Conservation (phyloP, 306 rosid genomes). For the Casuarina equisetifolia region DNA sequence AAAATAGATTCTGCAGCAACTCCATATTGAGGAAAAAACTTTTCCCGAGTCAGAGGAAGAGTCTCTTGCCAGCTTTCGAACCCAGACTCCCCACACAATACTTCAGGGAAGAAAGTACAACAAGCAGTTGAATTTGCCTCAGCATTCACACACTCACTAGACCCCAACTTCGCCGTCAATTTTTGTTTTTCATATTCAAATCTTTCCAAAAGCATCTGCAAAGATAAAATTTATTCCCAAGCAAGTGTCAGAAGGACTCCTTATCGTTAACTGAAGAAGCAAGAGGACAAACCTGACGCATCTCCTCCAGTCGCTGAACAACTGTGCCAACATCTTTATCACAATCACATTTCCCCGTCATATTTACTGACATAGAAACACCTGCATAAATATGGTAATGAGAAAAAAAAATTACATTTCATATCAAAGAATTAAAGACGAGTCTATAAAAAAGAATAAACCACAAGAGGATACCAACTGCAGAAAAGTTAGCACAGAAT, state of each 20-base stretch:
- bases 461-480: not conserved
- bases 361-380: slow-evolving; percentile 60
- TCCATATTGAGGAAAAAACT: slow-evolving; percentile 72
- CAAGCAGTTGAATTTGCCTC: slow-evolving; percentile 43
- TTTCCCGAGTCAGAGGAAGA: slow-evolving; percentile 43
- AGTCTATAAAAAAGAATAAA: not conserved
- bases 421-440: not conserved
- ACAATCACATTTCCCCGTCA: slow-evolving; percentile 40
- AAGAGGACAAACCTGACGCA: slow-evolving; percentile 53
- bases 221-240: slow-evolving; percentile 13
- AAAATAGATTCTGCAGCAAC: slow-evolving; percentile 60
- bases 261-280: slow-evolving; percentile 5
- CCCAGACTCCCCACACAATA: slow-evolving; percentile 42
- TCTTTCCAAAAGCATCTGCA: slow-evolving; percentile 53
- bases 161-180: slow-evolving; percentile 36
- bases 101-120: slow-evolving; percentile 51
- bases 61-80: slow-evolving; percentile 63
- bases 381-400: slow-evolving; percentile 36
- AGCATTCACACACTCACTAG: slow-evolving; percentile 24
- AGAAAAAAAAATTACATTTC: slow-evolving; percentile 1
- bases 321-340: slow-evolving; percentile 41
- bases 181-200: slow-evolving; percentile 46
- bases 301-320: slow-evolving; percentile 47
- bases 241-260: not conserved
- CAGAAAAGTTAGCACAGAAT: not conserved